These are phyloP conservation scores for Geosmithia putterillii DNA, from an alignment of 2,329 filamentous ascomycete genomes.

Conservation along the genomic window DNA sequence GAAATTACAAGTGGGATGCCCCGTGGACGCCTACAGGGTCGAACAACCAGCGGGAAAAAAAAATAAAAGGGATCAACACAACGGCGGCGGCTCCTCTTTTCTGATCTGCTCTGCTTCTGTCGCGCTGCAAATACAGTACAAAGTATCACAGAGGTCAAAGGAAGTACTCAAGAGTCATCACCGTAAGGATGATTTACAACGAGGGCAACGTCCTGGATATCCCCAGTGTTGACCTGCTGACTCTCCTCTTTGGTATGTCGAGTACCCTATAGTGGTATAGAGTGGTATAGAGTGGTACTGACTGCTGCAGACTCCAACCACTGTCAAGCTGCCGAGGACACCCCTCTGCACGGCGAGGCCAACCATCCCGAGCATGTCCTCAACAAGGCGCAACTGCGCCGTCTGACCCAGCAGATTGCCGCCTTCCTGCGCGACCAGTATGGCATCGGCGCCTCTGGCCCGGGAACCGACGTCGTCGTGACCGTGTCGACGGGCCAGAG, in stretches of 20 bases:
- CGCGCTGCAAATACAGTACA: not conserved
- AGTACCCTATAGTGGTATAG: not conserved
- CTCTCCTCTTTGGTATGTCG: conserved; percentile 26
- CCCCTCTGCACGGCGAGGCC: conserved; percentile 44
- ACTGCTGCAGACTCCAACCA: conserved; percentile 19
- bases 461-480: conserved; percentile 40
- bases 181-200: conserved; percentile 28
- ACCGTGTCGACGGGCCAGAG: conserved; percentile 44
- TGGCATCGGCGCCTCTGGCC: conserved; percentile 34
- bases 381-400: conserved; percentile 36
- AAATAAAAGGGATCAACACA: no score
- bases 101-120: no score
- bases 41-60: no score
- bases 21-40: no score
- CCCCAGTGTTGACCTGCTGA: conserved; percentile 28
- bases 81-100: no score
- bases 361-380: conserved; percentile 37
- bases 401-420: conserved; percentile 37
- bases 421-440: conserved; percentile 40
- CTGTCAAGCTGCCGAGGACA: conserved; percentile 27
- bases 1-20: no score
- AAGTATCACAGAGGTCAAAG: not conserved
- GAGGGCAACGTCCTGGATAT: conserved; percentile 16
- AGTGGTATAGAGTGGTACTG: not conserved
- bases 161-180: no score